Percentiles rank a stretch among this genome's conserved stretches.
phyloP scores from a whole-genome alignment of 2,329 filamentous ascomycete genomes.

The Didymellaceae sp. region DNA sequence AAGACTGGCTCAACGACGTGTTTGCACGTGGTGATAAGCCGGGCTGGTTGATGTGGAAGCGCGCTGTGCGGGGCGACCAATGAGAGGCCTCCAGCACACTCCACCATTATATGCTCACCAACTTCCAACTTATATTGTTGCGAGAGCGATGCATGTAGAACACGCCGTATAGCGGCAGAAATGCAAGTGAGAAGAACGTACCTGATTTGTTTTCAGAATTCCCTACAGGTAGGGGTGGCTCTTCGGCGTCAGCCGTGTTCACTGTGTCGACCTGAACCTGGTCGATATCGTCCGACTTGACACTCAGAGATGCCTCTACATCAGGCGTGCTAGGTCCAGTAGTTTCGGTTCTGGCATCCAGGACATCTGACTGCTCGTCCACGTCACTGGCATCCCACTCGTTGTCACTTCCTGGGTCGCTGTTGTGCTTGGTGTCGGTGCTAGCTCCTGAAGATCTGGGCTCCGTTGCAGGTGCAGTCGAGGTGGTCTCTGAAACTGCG shows the following conservation, averaged over 20 bases:
- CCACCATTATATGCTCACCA: conserved; percentile 16
- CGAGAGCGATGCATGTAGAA: background rate
- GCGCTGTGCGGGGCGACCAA: conserved; percentile 11
- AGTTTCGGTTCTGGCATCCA: background rate
- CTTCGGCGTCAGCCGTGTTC: no score
- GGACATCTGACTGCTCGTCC: conserved; percentile 4
- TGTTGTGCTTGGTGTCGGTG: background rate
- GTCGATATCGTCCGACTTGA: background rate
- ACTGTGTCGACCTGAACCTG: background rate
- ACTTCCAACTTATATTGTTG: no score
- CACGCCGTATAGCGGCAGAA: background rate
- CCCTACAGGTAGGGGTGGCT: no score
- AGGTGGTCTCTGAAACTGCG: background rate
- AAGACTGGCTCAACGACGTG: conserved; percentile 23
- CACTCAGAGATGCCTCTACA: background rate
- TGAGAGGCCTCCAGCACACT: conserved; percentile 1
- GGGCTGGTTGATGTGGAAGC: conserved; percentile 23
- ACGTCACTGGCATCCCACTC: conserved; percentile 62
- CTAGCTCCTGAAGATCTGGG: background rate
- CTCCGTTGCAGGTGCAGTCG: background rate
- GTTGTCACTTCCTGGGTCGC: conserved; percentile 75
- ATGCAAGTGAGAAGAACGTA: background rate
- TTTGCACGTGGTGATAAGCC: conserved; percentile 38
- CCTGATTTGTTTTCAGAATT: no score
- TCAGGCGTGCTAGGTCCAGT: background rate